Base-by-base conservation (phyloP, 768 basidiomycete species). In the Exsudoporus frostii region DNA sequence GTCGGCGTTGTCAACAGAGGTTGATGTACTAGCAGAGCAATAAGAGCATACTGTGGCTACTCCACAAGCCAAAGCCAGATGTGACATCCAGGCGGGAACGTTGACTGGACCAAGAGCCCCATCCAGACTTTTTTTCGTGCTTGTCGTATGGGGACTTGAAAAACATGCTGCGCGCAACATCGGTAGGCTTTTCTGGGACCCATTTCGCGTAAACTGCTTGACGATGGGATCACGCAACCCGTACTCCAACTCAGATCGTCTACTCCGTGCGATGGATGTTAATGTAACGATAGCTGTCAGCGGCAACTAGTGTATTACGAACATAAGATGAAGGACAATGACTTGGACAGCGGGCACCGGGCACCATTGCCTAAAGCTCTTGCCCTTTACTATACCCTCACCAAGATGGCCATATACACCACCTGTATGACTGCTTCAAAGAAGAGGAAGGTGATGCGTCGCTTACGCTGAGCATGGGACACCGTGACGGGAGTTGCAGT, bases 381-480 rank as follows among this genome's bases (percentile, higher is more conserved):
- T 46, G 30, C 17, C n/a, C n/a, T 5, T n/a, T 34, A 5, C 57
- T 59, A 69, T 52, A 85, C 83, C 40, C 90, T 75, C 20, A 91
- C 87, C 47, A 98, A 70, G 55, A 90, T 79, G 29, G 82, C 80
- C 94, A 97, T 98, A 66, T 91, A 95, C 17, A 90, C 58, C 7
- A 92, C 74, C 74, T 98, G 95, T 20, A 78, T 74, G 36, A 89
- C 80, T 3, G 93, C 93, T 55, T 94, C 84, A 19, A 90, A 73
- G 68, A 98, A 90, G 45, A 98, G 74, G 73, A 98, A 97, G 33
- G 88, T 85, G 54, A 97, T 90, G 42, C 94, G 76, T 30, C 90
- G 76, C n/a, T 87, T 81, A 15, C 94, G 80, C 58, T 92, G 90
- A 0, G 87, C 80, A 45, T 88, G 85, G 33, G 85, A 86, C 19